Base-by-base conservation (phyloP, 2,329 filamentous ascomycete genomes). In the Aspergillus fumigatus region DNA sequence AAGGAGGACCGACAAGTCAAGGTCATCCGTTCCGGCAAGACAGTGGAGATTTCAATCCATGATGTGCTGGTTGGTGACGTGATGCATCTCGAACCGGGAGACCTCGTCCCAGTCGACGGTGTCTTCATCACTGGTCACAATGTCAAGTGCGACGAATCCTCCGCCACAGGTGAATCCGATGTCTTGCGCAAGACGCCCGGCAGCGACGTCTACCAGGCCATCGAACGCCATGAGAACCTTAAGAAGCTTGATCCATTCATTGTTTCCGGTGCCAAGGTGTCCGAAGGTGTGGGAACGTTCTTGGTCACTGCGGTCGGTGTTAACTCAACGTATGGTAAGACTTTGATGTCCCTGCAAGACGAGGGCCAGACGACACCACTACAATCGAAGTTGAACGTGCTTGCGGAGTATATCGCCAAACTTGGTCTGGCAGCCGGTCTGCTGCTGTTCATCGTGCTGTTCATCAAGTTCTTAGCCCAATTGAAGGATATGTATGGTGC, bases 391-490 rank as follows among this genome's bases (percentile, higher is more conserved):
- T 78, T 93, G 57, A 91, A 92, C 62, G 80, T 85, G 3, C 79
- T 93, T 19, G 90, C 89, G 6, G 89, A 90, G 65, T 88, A 91
- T 66, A 91, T 93, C 64, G 87, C 87, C n/a, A 89, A 89, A 67
- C 80, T 89, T 45, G 87, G 87, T 74, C 84, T 87, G 62, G 84
- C 83, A 58, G 86, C 89, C 49, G 89, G 88, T 53, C 75, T 90
- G 17, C 73, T 92, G 9, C 79, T 93, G n/a, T 93, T 93, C 67
- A 77, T 91, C 51, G 88, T 92, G 6, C 77, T 92, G 7, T 84
- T 92, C 65, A 91, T 92, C 78, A 88, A 90, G 65, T 93, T 92
- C 68, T 72, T 89, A 23, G 88, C 82, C 29, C 73, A 80, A 19
- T 78, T 92, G 6, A 80, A 82, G 3, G 66, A 74, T 23, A 85